Percentiles rank a stretch among this genome's conserved stretches.
These are phyloP conservation scores for Tricharina praecox DNA, from an alignment of 495 filamentous ascomycete species.

Conservation along the genomic window DNA sequence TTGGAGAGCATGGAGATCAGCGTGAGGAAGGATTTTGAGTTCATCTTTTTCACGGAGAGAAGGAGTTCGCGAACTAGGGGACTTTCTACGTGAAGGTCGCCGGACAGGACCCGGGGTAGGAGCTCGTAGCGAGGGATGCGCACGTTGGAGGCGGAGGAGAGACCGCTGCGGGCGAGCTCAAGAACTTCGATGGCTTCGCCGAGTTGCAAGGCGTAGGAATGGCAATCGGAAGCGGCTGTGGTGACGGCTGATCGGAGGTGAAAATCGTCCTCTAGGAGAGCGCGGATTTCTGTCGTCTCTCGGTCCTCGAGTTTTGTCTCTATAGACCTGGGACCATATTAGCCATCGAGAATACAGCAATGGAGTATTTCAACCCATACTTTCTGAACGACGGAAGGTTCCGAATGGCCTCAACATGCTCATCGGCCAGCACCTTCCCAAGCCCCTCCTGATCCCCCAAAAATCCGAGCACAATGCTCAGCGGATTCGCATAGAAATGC, in stretches of 20 bases:
- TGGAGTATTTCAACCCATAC: too few relatives aligned
- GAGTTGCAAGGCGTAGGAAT: conserved; percentile 33
- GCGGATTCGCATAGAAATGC: conserved; percentile 80
- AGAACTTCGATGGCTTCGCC: conserved; percentile 35
- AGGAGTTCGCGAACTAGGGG: conserved; percentile 39
- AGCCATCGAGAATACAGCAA: too few relatives aligned
- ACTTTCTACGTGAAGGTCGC: conserved; percentile 36
- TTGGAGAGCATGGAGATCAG: conserved; percentile 14
- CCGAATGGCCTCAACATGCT: conserved; percentile 59
- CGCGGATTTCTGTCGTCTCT: conserved; percentile 29
- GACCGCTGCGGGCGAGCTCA: conserved; percentile 29
- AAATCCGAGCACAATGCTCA: conserved; percentile 49
- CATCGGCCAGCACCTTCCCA: conserved; percentile 32
- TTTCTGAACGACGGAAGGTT: conserved; percentile 64
- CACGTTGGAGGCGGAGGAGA: conserved; percentile 27
- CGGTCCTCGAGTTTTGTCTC: conserved; percentile 29
- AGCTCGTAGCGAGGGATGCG: conserved; percentile 35
- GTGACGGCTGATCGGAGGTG: conserved; percentile 29
- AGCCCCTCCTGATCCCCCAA: conserved; percentile 23
- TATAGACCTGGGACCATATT: conserved; percentile 12
- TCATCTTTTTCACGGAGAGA: conserved; percentile 33
- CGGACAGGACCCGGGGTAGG: conserved; percentile 39
- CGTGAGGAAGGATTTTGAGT: conserved; percentile 29
- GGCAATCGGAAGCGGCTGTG: conserved; percentile 25
- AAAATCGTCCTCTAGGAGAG: conserved; percentile 38